Base-by-base conservation (phyloP, 2,329 filamentous ascomycete genomes). In the Diaporthe ampelina region DNA sequence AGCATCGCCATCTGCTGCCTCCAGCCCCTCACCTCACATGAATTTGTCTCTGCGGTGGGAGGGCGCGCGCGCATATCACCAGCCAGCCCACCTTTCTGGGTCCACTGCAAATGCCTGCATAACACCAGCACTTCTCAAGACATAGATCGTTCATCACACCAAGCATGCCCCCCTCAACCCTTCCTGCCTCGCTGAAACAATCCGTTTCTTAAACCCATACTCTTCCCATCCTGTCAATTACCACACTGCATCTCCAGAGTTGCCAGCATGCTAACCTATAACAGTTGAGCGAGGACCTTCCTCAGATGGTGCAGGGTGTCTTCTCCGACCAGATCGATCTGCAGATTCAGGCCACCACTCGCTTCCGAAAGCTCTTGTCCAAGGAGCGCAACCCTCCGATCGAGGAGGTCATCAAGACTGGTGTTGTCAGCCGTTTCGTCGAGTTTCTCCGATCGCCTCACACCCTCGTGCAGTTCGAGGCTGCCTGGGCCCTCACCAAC, bases 321-420 rank as follows among this genome's bases (percentile, higher is more conserved):
- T 98, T 99, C 88, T 99, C 97, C 77, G 96, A 99, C 78, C 95
- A 98, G 86, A 98, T 99, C 85, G 97, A 99, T 83, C 91, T 94
- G 79, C 97, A 99, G 86, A 99, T 99, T 80, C 93, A 96, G 86
- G 95, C 96, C 74, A 99, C 97, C 37, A 99, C 97, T 79, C 98
- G 98, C 85, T 99, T 99, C 90, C 91, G 97, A 84, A 99, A 99
- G 90, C 91, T 99, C 56, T 89, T 99, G 37, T 98, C 95, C 78
- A 99, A 99, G 88, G 97, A 99, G 89, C 94, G 97, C 82, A 99
- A 99, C 88, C 97, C 97, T 61, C 97, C 97, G 59, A 99, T 99
- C 83, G 97, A 99, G 88, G 95, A 97, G 83, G 97, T 99, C 79
- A 99, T 99, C 86, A 97, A 98, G 90, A 98, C 97, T 75, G 97